Conservation (phyloP, 2,329 filamentous ascomycete genomes). For the Fusarium sp. region DNA sequence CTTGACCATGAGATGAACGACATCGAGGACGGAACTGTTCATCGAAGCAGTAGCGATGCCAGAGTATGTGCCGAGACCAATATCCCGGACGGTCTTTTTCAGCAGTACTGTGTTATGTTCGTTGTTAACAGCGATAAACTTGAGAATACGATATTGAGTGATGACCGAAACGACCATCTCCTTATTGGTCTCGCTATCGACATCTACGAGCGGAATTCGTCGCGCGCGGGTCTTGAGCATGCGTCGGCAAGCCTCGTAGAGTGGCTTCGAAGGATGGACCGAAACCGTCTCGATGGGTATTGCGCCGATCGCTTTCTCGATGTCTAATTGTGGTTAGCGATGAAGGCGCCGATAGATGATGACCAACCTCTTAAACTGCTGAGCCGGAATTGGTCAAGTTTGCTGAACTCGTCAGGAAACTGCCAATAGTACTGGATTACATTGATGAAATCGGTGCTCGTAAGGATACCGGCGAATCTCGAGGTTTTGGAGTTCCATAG, state of each 20-base stretch:
- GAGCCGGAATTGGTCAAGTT: constrained; percentile 93
- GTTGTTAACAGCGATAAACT: constrained; percentile 96
- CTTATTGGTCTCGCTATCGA: constrained; percentile 92
- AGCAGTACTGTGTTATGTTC: constrained; percentile 87
- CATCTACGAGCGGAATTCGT: constrained; percentile 91
- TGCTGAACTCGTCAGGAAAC: constrained; percentile 87
- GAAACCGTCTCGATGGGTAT: constrained; percentile 93
- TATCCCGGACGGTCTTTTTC: constrained; percentile 86
- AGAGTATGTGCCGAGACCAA: constrained; percentile 86
- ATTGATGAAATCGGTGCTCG: constrained; percentile 97
- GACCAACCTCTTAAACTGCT: constrained; percentile 86
- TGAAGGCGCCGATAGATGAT: constrained; percentile 2
- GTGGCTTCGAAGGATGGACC: constrained; percentile 88
- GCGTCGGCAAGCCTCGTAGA: constrained; percentile 94
- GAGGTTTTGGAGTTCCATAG: constrained; percentile 96
- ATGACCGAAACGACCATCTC: constrained; percentile 96
- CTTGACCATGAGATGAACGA: constrained; percentile 92
- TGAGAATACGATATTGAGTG: constrained; percentile 97
- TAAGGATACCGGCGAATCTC: constrained; percentile 92
- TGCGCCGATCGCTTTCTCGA: constrained; percentile 93
- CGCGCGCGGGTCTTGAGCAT: constrained; percentile 96
- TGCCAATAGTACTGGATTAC: constrained; percentile 99
- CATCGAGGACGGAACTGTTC: constrained; percentile 91
- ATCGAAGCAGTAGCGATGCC: constrained; percentile 86
- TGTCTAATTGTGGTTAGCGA: constrained; percentile 69